Percentiles rank a stretch among this genome's conserved stretches.
Evolutionary conservation across 202 grass and related monocot species (phyloP).

Genomic region (Panicum hallii): DNA sequence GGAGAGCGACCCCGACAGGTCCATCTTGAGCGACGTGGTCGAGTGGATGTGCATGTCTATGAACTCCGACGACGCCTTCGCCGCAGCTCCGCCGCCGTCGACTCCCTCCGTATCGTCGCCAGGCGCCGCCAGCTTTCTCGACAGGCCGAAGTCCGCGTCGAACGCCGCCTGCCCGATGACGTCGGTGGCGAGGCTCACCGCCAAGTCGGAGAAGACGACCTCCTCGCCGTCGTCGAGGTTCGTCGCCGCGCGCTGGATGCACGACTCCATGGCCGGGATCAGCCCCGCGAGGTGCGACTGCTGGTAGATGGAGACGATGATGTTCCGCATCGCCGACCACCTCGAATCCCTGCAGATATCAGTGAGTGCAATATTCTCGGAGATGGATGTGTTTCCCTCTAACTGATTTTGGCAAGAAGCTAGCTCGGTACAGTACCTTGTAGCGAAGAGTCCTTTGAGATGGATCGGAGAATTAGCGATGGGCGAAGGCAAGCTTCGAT

Average conservation of each 20-base stretch:
- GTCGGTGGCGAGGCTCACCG: constrained; percentile 43
- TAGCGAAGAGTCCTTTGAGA: constrained; percentile 50
- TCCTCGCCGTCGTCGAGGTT: background rate
- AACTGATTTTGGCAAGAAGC: too few relatives aligned
- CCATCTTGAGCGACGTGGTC: constrained; percentile 47
- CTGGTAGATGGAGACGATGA: constrained; percentile 55
- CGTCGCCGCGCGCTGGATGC: background rate
- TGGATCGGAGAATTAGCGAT: constrained; percentile 15
- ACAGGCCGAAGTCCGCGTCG: constrained; percentile 50
- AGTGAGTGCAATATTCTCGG: too few relatives aligned
- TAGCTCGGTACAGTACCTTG: constrained; percentile 1
- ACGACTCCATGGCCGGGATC: constrained; percentile 34
- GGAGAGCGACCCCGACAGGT: background rate
- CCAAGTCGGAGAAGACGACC: constrained; percentile 43
- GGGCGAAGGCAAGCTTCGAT: constrained; percentile 42
- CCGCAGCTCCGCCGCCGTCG: background rate
- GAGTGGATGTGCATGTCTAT: constrained; percentile 30
- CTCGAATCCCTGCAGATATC: constrained; percentile 43
- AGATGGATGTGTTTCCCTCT: too few relatives aligned
- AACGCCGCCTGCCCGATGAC: constrained; percentile 50
- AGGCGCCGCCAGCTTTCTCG: background rate
- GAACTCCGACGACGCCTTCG: background rate
- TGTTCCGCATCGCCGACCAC: constrained; percentile 45
- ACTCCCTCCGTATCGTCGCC: too few relatives aligned
- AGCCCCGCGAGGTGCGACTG: constrained; percentile 53